Conservation (phyloP, 2,329 filamentous ascomycete species). For the Rhinocladiella mackenziei region DNA sequence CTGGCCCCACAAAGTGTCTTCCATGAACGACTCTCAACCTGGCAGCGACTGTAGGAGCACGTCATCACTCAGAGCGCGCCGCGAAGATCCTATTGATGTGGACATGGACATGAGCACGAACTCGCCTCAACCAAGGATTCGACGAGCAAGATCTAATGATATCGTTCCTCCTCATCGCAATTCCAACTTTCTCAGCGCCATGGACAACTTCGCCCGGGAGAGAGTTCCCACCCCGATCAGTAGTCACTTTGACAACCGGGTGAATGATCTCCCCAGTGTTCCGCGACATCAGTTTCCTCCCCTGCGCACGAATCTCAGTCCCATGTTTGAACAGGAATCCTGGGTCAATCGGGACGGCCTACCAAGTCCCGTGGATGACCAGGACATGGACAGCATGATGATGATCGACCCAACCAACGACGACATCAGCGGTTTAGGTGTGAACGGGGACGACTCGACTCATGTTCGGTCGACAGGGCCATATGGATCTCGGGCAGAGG, state of each 20-base stretch:
- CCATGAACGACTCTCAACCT: constrained; percentile 7
- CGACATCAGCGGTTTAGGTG: constrained; percentile 8
- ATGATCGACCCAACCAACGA: constrained; percentile 16
- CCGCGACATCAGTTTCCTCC: constrained; percentile 26
- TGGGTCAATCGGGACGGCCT: constrained; percentile 26
- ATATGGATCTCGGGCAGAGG: constrained; percentile 11
- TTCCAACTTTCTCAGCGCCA: constrained; percentile 12
- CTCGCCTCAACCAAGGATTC: constrained; percentile 9
- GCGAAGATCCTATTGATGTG: constrained; percentile 8
- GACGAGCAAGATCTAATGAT: constrained; percentile 29
- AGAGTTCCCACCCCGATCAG: constrained; percentile 27
- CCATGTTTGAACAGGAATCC: constrained; percentile 29
- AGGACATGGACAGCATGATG: constrained; percentile 24
- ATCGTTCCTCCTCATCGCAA: constrained; percentile 24
- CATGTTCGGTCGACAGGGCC: background rate
- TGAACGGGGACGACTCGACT: constrained; percentile 4
- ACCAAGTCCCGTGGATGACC: constrained; percentile 25
- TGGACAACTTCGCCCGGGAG: constrained; percentile 19
- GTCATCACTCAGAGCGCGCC: constrained; percentile 11
- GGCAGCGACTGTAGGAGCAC: constrained; percentile 13
- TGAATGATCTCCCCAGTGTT: constrained; percentile 17
- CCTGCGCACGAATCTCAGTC: constrained; percentile 25
- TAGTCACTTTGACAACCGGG: constrained; percentile 25
- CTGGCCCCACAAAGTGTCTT: constrained; percentile 6
- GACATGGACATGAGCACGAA: constrained; percentile 16